A percentile compares a stretch with the other conserved stretches of the same genome.
Evolutionary conservation across 2,329 filamentous ascomycete genomes (phyloP).

Genomic region (Nemania sp.): DNA sequence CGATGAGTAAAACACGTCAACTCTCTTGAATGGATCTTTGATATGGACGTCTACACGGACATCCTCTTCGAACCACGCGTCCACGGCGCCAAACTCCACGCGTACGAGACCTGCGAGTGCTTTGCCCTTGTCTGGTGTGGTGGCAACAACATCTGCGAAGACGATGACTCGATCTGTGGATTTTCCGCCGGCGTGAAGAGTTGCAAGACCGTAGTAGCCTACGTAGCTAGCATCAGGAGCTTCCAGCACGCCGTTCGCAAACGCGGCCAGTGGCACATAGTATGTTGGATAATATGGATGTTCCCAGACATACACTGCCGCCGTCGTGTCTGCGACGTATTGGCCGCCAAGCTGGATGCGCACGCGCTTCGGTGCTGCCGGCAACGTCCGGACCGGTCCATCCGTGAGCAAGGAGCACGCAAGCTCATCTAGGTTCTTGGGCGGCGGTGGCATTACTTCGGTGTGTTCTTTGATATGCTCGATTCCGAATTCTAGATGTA

Average conservation of each 20-base stretch:
- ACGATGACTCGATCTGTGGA: conserved; percentile 33
- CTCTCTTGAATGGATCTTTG: conserved; percentile 67
- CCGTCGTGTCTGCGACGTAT: conserved; percentile 41
- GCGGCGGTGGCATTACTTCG: conserved; percentile 22
- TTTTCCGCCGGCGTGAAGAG: conserved; percentile 20
- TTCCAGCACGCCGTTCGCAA: conserved; percentile 22
- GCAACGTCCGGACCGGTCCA: conserved; percentile 39
- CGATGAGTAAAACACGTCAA: conserved; percentile 62
- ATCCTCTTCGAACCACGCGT: conserved; percentile 59
- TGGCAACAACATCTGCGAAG: conserved; percentile 28
- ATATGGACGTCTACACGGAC: conserved; percentile 63
- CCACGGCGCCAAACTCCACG: conserved; percentile 32
- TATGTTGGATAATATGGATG: conserved; percentile 41
- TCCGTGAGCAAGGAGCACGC: conserved; percentile 31
- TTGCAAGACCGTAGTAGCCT: conserved; percentile 27
- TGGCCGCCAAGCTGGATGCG: conserved; percentile 37
- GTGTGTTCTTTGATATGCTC: no score
- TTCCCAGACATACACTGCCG: conserved; percentile 44
- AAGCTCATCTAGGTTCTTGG: conserved; percentile 30
- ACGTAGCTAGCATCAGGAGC: neutral
- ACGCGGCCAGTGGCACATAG: conserved; percentile 37
- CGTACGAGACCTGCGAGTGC: conserved; percentile 31
- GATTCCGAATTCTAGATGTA: no score
- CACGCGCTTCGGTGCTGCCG: conserved; percentile 37
- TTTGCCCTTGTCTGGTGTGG: neutral